A percentile compares a stretch with the other conserved stretches of the same genome.
phyloP scores from a whole-genome alignment of 345 rosid genomes.

The Syzygium aromaticum region DNA sequence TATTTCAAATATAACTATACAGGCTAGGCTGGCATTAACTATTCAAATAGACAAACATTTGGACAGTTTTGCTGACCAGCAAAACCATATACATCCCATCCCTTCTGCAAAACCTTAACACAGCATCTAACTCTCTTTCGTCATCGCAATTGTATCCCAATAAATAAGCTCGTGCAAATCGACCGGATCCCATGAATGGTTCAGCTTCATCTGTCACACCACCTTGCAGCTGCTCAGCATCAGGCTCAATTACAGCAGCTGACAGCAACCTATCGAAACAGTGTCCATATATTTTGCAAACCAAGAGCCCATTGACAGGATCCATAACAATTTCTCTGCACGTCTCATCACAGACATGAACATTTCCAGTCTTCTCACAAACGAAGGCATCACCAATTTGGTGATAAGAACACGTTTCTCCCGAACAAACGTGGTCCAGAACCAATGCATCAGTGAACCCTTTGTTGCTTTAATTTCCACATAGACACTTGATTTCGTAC shows the following conservation, averaged over 20 bases:
- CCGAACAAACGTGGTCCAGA: slow-evolving; percentile 62
- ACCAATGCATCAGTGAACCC: slow-evolving; percentile 58
- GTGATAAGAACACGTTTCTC: slow-evolving; percentile 76
- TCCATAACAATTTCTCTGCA: slow-evolving; percentile 68
- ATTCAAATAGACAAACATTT: neutral
- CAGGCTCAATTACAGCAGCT: slow-evolving; percentile 44
- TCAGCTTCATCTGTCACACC: slow-evolving; percentile 62
- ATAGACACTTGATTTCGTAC: slow-evolving; percentile 44
- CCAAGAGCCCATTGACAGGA: slow-evolving; percentile 58
- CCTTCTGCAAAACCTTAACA: slow-evolving; percentile 69
- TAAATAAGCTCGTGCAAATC: slow-evolving; percentile 69
- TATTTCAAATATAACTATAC: neutral
- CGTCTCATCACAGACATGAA: slow-evolving; percentile 86
- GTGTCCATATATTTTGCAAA: slow-evolving; percentile 76
- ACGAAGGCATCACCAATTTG: slow-evolving; percentile 76
- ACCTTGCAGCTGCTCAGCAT: slow-evolving; percentile 43
- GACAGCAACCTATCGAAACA: slow-evolving; percentile 59
- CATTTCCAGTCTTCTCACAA: slow-evolving; percentile 90
- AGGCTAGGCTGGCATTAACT: neutral
- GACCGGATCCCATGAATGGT: slow-evolving; percentile 79
- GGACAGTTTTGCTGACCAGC: neutral
- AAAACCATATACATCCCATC: neutral
- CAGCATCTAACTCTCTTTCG: slow-evolving; percentile 71
- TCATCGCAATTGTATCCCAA: slow-evolving; percentile 80
- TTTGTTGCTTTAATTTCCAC: slow-evolving; percentile 70